These are phyloP conservation scores for Blastomyces gilchristii DNA, from an alignment of 2,329 filamentous ascomycete genomes.

Conservation along the genomic window DNA sequence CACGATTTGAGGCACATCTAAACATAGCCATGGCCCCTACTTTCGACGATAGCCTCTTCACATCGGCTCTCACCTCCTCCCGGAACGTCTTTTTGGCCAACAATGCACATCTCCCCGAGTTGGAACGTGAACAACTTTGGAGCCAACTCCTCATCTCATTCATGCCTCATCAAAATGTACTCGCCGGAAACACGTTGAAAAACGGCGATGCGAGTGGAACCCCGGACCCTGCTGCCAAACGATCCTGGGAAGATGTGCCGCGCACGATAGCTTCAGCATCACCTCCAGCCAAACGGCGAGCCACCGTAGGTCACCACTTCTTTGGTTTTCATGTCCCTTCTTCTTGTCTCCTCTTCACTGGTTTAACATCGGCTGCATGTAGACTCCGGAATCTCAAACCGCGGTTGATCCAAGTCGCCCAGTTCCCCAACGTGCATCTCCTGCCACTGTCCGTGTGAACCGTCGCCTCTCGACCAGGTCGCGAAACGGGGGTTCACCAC, in stretches of 20 bases:
- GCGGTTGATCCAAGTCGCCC: slow-evolving; percentile 25
- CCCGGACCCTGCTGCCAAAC: slow-evolving; percentile 32
- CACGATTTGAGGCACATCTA: background rate
- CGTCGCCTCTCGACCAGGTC: slow-evolving; percentile 24
- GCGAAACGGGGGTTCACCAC: slow-evolving; percentile 17
- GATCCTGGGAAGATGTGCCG: slow-evolving; percentile 33
- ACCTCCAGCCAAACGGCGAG: slow-evolving; percentile 35
- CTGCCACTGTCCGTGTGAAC: slow-evolving; percentile 19
- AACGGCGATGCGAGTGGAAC: slow-evolving; percentile 16
- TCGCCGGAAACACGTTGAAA: slow-evolving; percentile 15
- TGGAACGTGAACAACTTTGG: slow-evolving; percentile 34
- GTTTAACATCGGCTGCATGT: slow-evolving; percentile 34
- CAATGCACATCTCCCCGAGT: slow-evolving; percentile 33
- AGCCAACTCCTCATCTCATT: slow-evolving; percentile 31
- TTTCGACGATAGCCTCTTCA: slow-evolving; percentile 32
- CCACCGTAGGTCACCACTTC: slow-evolving; percentile 36
- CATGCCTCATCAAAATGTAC: slow-evolving; percentile 22
- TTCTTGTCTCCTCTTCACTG: slow-evolving; percentile 20
- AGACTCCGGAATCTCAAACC: slow-evolving; percentile 32
- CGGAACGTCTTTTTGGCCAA: slow-evolving; percentile 34
- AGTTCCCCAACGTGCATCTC: slow-evolving; percentile 25
- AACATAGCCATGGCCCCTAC: slow-evolving; percentile 19
- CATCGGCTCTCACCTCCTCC: slow-evolving; percentile 33
- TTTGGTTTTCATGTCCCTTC: slow-evolving; percentile 23
- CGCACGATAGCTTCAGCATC: slow-evolving; percentile 32